Base-by-base conservation (phyloP, 306 rosid species). In the Geum urbanum region DNA sequence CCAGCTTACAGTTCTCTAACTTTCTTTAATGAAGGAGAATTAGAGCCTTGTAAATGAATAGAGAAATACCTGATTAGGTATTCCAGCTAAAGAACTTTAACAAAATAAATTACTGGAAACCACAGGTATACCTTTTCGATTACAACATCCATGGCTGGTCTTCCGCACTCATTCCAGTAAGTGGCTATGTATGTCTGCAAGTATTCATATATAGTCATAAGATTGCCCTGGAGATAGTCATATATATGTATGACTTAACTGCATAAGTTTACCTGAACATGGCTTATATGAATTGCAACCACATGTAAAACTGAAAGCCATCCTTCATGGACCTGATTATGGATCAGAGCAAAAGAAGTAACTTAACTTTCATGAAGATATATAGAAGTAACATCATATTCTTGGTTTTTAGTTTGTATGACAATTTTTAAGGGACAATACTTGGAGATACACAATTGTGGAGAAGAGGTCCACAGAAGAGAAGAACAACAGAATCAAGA, bases 111-210 rank as follows among this genome's bases (percentile, higher is more conserved):
- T 51, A 19, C 10, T 46, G 20, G 47, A 53, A 69, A 27, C 11
- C 63, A 16, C 3, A 46, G 35, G 57, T 32, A 63, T 16, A 84
- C 83, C 82, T 80, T 69, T 5, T 37, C 68, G 71, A 37, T 40
- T 60, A 43, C 73, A 48, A 57, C 50, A 46, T 77, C 48, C 63
- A 72, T 12, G 49, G 66, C 66, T 57, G 77, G 83, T 63, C 70
- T 72, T 59, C 77, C 72, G 45, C 11, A 20, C 62, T 71, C 51
- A 14, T 74, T 74, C 85, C 80, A 75, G 57, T 50, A 59, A 57
- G 78, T 39, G n/a, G 18, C 59, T 40, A 74, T 6, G 70, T 45
- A 65, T 19, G 77, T 60, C 81, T 77, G 81, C 77, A 73, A 6
- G 50, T 49, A 59, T 37, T 19, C 37, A 56, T 45, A 9, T 54